Evolutionary conservation across 768 basidiomycete genomes (phyloP).

Genomic region (Amanita rubescens): DNA sequence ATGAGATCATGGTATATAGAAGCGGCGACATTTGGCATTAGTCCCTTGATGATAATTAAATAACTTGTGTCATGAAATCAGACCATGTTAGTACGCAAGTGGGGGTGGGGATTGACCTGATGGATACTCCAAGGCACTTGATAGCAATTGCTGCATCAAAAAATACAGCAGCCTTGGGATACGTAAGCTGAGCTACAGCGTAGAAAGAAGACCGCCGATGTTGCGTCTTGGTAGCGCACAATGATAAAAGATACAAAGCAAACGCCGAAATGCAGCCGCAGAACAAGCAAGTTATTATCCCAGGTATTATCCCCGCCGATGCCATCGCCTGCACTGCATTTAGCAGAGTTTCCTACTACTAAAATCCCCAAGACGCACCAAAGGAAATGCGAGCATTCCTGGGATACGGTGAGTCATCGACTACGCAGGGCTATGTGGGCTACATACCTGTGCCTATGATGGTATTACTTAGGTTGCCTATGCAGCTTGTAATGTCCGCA

Average conservation of each 20-base stretch:
- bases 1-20: constrained; percentile 77
- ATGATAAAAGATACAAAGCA: constrained; percentile 82
- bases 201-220: constrained; percentile 80
- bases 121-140: constrained; percentile 95
- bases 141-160: constrained; percentile 93
- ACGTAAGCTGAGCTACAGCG: constrained; percentile 76
- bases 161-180: constrained; percentile 79
- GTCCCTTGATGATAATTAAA: constrained; percentile 85
- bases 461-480: constrained; percentile 82
- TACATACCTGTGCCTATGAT: constrained; percentile 83
- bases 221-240: constrained; percentile 71
- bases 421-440: constrained; percentile 4
- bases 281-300: constrained; percentile 79
- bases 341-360: constrained; percentile 2
- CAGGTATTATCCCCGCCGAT: constrained; percentile 83
- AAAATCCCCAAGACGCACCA: constrained; percentile 38
- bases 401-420: constrained; percentile 3
- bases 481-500: constrained; percentile 59
- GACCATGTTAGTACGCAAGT: not conserved
- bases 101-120: constrained; percentile 54
- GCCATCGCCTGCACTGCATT: constrained; percentile 65
- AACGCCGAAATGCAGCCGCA: constrained; percentile 74
- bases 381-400: constrained; percentile 88
- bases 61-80: constrained; percentile 39
- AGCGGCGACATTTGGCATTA: constrained; percentile 86